Evolutionary conservation across 192 early-diverging fungal species (phyloP).

Genomic region (Coemansia sp.): DNA sequence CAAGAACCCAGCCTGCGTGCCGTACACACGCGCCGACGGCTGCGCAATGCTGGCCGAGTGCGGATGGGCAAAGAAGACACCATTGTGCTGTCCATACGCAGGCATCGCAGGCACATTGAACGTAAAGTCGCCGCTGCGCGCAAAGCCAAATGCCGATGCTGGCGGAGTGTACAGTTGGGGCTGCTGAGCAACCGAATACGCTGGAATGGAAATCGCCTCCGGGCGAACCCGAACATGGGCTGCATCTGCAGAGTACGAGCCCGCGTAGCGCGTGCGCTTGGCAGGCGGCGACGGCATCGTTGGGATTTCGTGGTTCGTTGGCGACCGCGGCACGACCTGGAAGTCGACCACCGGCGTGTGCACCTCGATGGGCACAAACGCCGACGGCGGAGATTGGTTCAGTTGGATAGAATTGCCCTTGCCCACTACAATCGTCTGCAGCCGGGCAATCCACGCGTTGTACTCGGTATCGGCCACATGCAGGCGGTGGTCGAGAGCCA

Average conservation of each 20-base stretch:
- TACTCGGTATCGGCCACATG: slow-evolving; percentile 71
- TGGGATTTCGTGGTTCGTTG: not conserved
- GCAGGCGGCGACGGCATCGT: slow-evolving; percentile 34
- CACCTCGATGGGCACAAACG: slow-evolving; percentile 8
- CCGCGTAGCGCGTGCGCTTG: slow-evolving; percentile 43
- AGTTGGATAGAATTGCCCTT: slow-evolving; percentile 15
- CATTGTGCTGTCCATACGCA: slow-evolving; percentile 4
- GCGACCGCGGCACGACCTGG: slow-evolving; percentile 51
- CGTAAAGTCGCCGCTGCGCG: slow-evolving; percentile 34
- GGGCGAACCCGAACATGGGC: slow-evolving; percentile 4
- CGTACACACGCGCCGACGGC: slow-evolving; percentile 14
- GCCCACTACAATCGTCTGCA: slow-evolving; percentile 39
- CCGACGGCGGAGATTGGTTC: slow-evolving; percentile 9
- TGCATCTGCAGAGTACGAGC: not conserved
- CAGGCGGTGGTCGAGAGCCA: slow-evolving; percentile 71
- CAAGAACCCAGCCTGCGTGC: not conserved
- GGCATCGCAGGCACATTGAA: slow-evolving; percentile 30
- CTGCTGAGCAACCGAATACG: slow-evolving; percentile 12
- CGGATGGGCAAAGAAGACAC: slow-evolving; percentile 2
- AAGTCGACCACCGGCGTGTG: slow-evolving; percentile 25
- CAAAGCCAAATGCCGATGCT: slow-evolving; percentile 27
- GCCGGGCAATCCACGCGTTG: slow-evolving; percentile 62
- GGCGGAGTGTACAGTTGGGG: slow-evolving; percentile 42
- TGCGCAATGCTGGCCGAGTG: slow-evolving; percentile 4
- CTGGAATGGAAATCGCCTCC: slow-evolving; percentile 25